Evolutionary conservation across 345 rosid genomes (phyloP).

Genomic region (Salix udensis): DNA sequence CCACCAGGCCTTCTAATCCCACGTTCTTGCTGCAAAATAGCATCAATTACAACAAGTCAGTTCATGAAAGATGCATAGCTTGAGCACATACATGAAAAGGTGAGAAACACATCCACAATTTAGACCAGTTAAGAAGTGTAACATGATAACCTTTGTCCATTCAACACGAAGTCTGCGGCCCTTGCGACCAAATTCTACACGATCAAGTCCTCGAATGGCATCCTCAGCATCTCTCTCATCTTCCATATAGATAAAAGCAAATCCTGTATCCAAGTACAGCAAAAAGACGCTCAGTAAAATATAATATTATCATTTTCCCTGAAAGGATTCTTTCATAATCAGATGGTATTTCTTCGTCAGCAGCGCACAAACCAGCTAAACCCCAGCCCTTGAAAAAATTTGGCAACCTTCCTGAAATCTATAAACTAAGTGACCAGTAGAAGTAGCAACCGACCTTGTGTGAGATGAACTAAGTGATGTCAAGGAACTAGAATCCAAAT

Average conservation of each 20-base stretch:
- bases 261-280: slow-evolving; percentile 42
- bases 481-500: slow-evolving; percentile 86
- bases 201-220: slow-evolving; percentile 92
- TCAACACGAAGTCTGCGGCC: slow-evolving; percentile 96
- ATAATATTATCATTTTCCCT: slow-evolving; percentile 1
- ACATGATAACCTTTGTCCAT: slow-evolving; percentile 80
- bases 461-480: slow-evolving; percentile 62
- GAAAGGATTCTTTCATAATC: slow-evolving; percentile 35
- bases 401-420: slow-evolving; percentile 50
- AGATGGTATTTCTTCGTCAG: slow-evolving; percentile 24
- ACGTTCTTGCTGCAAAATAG: slow-evolving; percentile 64
- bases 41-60: neutral
- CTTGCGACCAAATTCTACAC: slow-evolving; percentile 74
- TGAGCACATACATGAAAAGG: neutral
- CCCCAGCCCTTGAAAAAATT: slow-evolving; percentile 34
- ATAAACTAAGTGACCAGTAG: slow-evolving; percentile 61
- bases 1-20: slow-evolving; percentile 54
- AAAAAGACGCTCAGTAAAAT: neutral
- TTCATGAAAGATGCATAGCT: neutral
- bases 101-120: neutral
- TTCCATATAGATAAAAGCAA: slow-evolving; percentile 94
- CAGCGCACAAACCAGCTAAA: slow-evolving; percentile 27
- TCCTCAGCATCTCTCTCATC: slow-evolving; percentile 96
- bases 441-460: slow-evolving; percentile 90
- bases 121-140: neutral